These are phyloP conservation scores for Mucor mucedo DNA, from an alignment of 371 early-diverging fungal species.

Conservation along the genomic window DNA sequence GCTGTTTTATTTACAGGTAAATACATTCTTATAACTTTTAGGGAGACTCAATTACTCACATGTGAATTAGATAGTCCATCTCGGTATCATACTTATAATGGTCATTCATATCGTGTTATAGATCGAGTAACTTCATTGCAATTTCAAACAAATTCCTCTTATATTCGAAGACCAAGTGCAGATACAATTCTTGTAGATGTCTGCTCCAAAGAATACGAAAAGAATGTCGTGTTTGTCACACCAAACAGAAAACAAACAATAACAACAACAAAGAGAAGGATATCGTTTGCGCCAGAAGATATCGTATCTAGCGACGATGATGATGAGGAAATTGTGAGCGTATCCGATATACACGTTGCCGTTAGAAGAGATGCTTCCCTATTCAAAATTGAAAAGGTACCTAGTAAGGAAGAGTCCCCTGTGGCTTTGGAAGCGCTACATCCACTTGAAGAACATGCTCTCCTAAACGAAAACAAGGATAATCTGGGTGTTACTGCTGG, in stretches of 20 bases:
- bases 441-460: background rate
- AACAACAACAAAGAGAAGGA: background rate
- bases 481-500: background rate
- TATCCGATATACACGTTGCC: conserved; percentile 23
- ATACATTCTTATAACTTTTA: background rate
- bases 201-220: background rate
- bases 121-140: conserved; percentile 18
- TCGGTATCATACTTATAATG: conserved; percentile 20
- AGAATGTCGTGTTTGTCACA: background rate
- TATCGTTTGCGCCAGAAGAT: background rate
- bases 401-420: background rate
- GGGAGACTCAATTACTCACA: background rate
- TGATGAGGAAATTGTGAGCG: conserved; percentile 4
- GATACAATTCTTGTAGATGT: background rate
- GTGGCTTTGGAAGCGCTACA: background rate
- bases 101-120: conserved; percentile 14
- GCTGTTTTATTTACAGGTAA: conserved; percentile 13
- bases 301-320: conserved; percentile 9
- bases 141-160: background rate
- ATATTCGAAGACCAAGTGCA: conserved; percentile 10
- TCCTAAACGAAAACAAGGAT: background rate
- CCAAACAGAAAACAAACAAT: background rate
- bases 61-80: background rate
- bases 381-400: conserved; percentile 20
- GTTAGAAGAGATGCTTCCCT: conserved; percentile 27